Base-by-base conservation (phyloP, 2,329 filamentous ascomycete species). In the Xylariaceae sp. region DNA sequence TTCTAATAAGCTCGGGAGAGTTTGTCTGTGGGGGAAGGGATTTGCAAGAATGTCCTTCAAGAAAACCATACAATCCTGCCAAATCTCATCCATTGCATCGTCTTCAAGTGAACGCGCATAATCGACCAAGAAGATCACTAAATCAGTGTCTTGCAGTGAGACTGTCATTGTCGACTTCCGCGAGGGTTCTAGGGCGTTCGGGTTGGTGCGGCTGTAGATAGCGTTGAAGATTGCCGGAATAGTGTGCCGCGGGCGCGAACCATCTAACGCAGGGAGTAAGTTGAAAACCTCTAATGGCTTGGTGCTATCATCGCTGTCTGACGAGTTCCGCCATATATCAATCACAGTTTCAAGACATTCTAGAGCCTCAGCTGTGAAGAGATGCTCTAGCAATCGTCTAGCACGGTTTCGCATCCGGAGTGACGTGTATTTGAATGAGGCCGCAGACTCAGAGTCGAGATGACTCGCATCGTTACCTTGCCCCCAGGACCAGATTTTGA, bases 81-180 rank as follows among this genome's bases (percentile, higher is more conserved):
- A 98, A 39, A 98, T 95, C 67, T 98, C 93, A 59, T 98, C 93
- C 78, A 96, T 92, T 14, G 93, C 87, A 70, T 98, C 93, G 59
- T 98, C 93, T 60, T 98, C 93, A 11, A 97, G 74, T 0, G 91
- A 93, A 22, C 80, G 80, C 1, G 90, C 85, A 65, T 98, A 98
- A 51, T 93, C 87, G 6, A 95, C 87, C 36, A 97, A 68, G 64
- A 98, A 98, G 7, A 86, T 80, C 7, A 92, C 88, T 10, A 98
- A 73, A 59, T 96, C 91, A 1, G 81, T 79, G 58, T 96, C 90
- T 43, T 83, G 82, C 8, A 98, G 70, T 38, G 88, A 85, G 16
- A 93, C 87, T 0, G 92, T 95, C 63, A 97, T 72, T 2, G 88
- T 94, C 14, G 92, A 97, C 64, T 90, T 89, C 37, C 90, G 80